Percentiles rank a stretch among this genome's conserved stretches.
These are phyloP conservation scores for Starmera stellimalicola DNA, from an alignment of 1,139 yeast species.

Conservation along the genomic window DNA sequence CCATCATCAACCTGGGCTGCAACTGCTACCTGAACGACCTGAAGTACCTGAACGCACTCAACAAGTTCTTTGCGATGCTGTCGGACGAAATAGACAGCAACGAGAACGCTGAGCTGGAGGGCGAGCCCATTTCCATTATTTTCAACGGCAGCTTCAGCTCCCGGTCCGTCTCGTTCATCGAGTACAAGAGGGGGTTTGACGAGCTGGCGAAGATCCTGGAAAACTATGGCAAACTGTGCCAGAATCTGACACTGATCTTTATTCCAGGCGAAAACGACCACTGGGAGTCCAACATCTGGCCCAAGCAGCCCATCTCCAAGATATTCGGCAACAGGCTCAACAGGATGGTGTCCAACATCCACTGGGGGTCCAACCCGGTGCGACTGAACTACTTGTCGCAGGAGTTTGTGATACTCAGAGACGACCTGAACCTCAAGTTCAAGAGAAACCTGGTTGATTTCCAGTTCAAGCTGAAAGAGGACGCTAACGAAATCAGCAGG, in stretches of 20 bases:
- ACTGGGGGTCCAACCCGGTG: slow-evolving; percentile 73
- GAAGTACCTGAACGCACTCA: slow-evolving; percentile 48
- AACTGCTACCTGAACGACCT: slow-evolving; percentile 58
- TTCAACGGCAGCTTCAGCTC: slow-evolving; percentile 67
- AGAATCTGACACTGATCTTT: slow-evolving; percentile 45
- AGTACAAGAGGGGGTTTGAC: slow-evolving; percentile 69
- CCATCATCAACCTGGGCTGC: slow-evolving; percentile 62
- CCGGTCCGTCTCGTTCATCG: slow-evolving; percentile 41
- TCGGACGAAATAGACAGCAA: slow-evolving; percentile 24
- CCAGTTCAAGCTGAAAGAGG: slow-evolving; percentile 20
- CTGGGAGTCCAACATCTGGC: slow-evolving; percentile 76
- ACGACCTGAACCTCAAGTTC: slow-evolving; percentile 60
- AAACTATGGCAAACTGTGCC: slow-evolving; percentile 34
- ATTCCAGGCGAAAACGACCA: slow-evolving; percentile 92
- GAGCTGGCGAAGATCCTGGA: slow-evolving; percentile 49
- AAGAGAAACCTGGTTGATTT: slow-evolving; percentile 60
- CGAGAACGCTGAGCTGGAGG: slow-evolving; percentile 16
- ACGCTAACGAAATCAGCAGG: slow-evolving; percentile 15
- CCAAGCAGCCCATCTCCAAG: slow-evolving; percentile 61
- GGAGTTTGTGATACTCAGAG: slow-evolving; percentile 68
- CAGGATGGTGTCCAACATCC: slow-evolving; percentile 52
- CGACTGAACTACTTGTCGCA: slow-evolving; percentile 73
- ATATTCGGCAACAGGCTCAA: slow-evolving; percentile 61
- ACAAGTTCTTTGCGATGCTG: slow-evolving; percentile 45
- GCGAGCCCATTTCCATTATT: slow-evolving; percentile 49